phyloP scores from a whole-genome alignment of 192 early-diverging fungal genomes.

The Linderina pennispora region DNA sequence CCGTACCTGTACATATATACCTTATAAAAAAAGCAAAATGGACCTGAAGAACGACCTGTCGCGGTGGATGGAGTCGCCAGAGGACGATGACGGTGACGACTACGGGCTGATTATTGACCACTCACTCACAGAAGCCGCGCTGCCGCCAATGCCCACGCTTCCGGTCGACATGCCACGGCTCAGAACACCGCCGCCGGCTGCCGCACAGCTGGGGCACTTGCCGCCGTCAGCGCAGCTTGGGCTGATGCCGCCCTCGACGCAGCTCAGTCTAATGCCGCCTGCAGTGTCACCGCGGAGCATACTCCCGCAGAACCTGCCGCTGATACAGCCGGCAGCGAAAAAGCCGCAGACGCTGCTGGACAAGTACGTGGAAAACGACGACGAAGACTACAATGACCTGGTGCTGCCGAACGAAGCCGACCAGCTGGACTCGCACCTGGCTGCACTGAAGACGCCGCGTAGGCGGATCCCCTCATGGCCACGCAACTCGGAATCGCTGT shows the following conservation, averaged over 20 bases:
- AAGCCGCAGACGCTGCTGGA: too few relatives aligned
- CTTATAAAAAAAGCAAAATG: constrained; percentile 1
- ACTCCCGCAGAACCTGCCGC: constrained; percentile 25
- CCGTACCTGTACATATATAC: too few relatives aligned
- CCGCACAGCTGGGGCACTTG: too few relatives aligned
- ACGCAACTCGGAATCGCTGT: constrained; percentile 8
- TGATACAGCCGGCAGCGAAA: constrained; percentile 21
- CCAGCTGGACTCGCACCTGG: constrained; percentile 28
- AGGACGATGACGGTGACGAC: constrained; percentile 35
- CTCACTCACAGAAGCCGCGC: constrained; percentile 22
- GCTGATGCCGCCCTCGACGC: too few relatives aligned
- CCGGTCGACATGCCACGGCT: too few relatives aligned
- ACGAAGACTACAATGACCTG: constrained; percentile 40
- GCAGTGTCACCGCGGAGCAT: constrained; percentile 16
- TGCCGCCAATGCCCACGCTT: constrained; percentile 13
- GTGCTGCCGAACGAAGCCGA: constrained; percentile 38
- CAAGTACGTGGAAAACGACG: constrained; percentile 25
- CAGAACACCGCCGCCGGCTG: too few relatives aligned
- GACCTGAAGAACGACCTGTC: constrained; percentile 30
- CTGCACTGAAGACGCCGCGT: constrained; percentile 31
- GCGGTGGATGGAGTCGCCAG: constrained; percentile 34
- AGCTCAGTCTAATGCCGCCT: constrained; percentile 16
- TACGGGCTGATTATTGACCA: constrained; percentile 43
- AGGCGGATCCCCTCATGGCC: constrained; percentile 22
- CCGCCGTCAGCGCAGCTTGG: constrained; percentile 38